Evolutionary conservation across 192 early-diverging fungal species (phyloP).

Genomic region (Backusella tarrabulga): DNA sequence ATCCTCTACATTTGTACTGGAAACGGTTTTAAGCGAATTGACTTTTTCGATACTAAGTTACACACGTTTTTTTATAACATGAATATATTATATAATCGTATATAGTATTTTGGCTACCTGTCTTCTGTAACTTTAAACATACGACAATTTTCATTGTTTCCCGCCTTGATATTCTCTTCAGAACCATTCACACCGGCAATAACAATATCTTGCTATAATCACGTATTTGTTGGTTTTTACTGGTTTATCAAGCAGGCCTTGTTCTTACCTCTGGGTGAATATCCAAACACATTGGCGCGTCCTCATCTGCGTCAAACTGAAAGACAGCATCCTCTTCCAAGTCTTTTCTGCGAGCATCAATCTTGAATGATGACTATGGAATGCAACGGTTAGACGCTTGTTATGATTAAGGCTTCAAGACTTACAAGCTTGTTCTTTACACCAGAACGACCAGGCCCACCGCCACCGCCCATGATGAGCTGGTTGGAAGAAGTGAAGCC

Average conservation of each 20-base stretch:
- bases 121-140: conserved; percentile 62
- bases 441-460: conserved; percentile 75
- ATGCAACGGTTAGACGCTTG: neutral
- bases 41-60: conserved; percentile 9
- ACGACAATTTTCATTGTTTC: conserved; percentile 78
- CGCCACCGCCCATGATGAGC: conserved; percentile 81
- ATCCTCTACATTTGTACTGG: conserved; percentile 49
- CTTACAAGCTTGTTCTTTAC: conserved; percentile 88
- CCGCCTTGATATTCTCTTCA: conserved; percentile 57
- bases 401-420: neutral
- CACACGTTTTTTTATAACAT: neutral
- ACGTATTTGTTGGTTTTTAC: neutral
- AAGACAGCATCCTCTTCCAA: conserved; percentile 32
- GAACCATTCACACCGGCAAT: conserved; percentile 74
- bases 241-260: too few relatives aligned
- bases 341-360: conserved; percentile 40
- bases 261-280: conserved; percentile 71
- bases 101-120: conserved; percentile 13
- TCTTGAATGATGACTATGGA: conserved; percentile 49
- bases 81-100: neutral
- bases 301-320: conserved; percentile 56
- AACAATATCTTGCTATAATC: conserved; percentile 49
- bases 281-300: conserved; percentile 81
- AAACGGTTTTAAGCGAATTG: conserved; percentile 42
- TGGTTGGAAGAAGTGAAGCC: conserved; percentile 57